These are phyloP conservation scores for Lactifluus piperatus DNA, from an alignment of 768 basidiomycete species.

Conservation along the genomic window DNA sequence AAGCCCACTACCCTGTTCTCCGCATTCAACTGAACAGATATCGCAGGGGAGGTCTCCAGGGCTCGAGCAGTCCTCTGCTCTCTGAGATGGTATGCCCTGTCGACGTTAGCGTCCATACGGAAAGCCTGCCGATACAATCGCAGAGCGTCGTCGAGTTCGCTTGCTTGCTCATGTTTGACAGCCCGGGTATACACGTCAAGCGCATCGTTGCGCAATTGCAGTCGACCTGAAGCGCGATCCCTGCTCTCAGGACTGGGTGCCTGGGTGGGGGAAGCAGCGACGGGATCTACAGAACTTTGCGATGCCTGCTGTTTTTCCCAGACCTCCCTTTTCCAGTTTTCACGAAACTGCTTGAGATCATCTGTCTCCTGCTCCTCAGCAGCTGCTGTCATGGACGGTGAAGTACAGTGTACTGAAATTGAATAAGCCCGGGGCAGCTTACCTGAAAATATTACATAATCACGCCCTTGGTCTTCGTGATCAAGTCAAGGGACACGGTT, in stretches of 20 bases:
- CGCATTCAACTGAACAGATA: not conserved
- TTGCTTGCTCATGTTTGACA: slow-evolving; percentile 61
- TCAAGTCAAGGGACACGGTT: not conserved
- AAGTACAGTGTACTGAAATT: not conserved
- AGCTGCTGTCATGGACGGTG: not conserved
- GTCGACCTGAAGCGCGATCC: not conserved
- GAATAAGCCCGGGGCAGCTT: not conserved
- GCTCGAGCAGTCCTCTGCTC: slow-evolving; percentile 30
- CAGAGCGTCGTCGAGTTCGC: slow-evolving; percentile 70
- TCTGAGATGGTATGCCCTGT: slow-evolving; percentile 54
- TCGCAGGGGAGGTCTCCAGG: not conserved
- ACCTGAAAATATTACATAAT: not conserved
- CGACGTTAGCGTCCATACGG: slow-evolving; percentile 66
- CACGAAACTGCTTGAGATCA: slow-evolving; percentile 63
- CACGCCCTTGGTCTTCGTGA: not conserved
- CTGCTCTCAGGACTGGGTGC: not conserved
- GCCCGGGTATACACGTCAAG: slow-evolving; percentile 62
- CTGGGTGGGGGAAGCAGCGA: slow-evolving; percentile 9
- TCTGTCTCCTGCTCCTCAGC: slow-evolving; percentile 34
- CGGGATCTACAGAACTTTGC: not conserved
- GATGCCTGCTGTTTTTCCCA: slow-evolving; percentile 22
- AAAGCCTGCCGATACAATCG: slow-evolving; percentile 74
- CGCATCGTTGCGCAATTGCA: slow-evolving; percentile 35
- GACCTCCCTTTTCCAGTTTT: slow-evolving; percentile 66
- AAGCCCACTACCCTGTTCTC: not conserved